Evolutionary conservation across 2,329 filamentous ascomycete species (phyloP), one percentile per base, ranked within the genome.

Genomic region (Cladophialophora chaetospira): DNA sequence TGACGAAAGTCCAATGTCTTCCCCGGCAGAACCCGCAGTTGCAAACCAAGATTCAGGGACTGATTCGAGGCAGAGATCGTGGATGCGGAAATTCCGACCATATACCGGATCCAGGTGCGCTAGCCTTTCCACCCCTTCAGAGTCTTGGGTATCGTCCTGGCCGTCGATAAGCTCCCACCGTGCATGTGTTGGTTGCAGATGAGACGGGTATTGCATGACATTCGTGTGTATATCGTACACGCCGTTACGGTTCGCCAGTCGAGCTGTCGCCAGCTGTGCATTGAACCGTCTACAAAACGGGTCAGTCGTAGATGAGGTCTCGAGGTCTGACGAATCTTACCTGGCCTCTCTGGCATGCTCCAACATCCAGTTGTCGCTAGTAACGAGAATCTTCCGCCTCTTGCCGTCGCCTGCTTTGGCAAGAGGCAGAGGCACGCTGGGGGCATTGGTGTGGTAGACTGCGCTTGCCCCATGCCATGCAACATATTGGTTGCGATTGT

Each of bases 401-500:
- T 95, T 96, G 62, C 83, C 82, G 64, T 92, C 89, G 5, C 85
- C 73, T 29, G 77, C 79, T 73, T 95, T 96, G 55, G 88, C 88
- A 58, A 80, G 86, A 28, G 85, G 85, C 56, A 87, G 78, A 2
- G 91, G 90, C n/a, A 89, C 85, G 19, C 87, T 86, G 1, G 91
- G 89, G 1, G 82, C 83, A 55, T 86, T 87, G 10, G 89, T 91
- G 71, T 97, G 91, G 71, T 99, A 99, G 21, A 99, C 94, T 35
- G 89, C 87, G 71, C 93, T 97, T 45, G 94, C 94, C 47, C 94
- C 94, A 71, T 96, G 92, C 94, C 94, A 99, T 25, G 94, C 94
- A 25, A 99, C 94, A 69, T 97, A 99, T 72, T 97, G 92, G 70
- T 99, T 99, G 76, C 93, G 91, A 79, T 99, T 97, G 80, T 99